A percentile compares a stretch with the other conserved stretches of the same genome.
These are phyloP conservation scores for Neotropicomus parvogracilis DNA, from an alignment of 1,284 basidiomycete genomes.

Conservation along the genomic window DNA sequence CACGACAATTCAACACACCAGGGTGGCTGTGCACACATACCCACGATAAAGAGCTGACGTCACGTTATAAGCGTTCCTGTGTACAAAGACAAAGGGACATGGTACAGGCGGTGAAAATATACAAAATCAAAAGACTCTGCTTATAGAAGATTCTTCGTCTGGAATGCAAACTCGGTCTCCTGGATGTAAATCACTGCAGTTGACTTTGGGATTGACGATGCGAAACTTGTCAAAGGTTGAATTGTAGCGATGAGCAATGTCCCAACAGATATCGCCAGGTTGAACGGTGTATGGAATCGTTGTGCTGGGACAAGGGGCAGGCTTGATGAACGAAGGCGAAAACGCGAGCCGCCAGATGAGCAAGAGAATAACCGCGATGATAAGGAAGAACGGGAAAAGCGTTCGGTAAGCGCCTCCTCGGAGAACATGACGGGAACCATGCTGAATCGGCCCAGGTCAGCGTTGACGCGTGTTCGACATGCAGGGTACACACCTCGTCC, in stretches of 20 bases:
- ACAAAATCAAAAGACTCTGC: slow-evolving; percentile 28
- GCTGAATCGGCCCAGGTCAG: slow-evolving; percentile 28
- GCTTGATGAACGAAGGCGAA: slow-evolving; percentile 39
- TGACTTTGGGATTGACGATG: slow-evolving; percentile 50
- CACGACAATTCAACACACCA: slow-evolving; percentile 18
- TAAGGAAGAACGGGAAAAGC: slow-evolving; percentile 71
- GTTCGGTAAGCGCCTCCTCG: slow-evolving; percentile 51
- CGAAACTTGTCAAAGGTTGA: slow-evolving; percentile 53
- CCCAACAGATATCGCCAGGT: slow-evolving; percentile 70
- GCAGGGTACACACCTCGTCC: slow-evolving; percentile 45
- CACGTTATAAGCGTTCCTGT: no score
- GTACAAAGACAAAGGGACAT: no score
- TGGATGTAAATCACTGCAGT: slow-evolving; percentile 56
- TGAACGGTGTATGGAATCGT: slow-evolving; percentile 49
- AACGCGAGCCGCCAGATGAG: slow-evolving; percentile 62
- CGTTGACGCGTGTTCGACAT: neutral
- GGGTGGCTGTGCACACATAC: slow-evolving; percentile 23
- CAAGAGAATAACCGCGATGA: slow-evolving; percentile 61
- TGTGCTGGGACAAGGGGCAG: slow-evolving; percentile 45
- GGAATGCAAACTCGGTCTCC: slow-evolving; percentile 62
- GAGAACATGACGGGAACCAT: slow-evolving; percentile 33
- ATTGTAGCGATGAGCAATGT: slow-evolving; percentile 49
- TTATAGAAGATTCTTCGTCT: slow-evolving; percentile 34
- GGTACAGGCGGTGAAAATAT: slow-evolving; percentile 22
- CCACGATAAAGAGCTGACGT: slow-evolving; percentile 21